Conservation (phyloP, 768 basidiomycete species). For the Kwoniella sp. region DNA sequence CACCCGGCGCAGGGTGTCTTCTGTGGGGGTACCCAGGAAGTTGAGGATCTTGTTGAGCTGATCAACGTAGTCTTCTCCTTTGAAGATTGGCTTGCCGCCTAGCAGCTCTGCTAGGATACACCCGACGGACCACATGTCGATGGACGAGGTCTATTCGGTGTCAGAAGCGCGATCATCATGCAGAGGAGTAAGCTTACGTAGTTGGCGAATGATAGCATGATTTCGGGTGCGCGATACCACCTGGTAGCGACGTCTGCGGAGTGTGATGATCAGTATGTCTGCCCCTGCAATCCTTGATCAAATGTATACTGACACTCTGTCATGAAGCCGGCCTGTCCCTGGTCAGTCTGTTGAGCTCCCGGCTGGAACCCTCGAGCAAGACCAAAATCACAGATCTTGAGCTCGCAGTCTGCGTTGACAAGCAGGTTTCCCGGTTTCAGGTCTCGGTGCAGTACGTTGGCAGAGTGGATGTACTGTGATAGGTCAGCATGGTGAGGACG, state of each 20-base stretch:
- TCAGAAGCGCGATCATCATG: neutral
- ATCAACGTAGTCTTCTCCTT: constrained; percentile 70
- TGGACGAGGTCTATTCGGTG: constrained; percentile 17
- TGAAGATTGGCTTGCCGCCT: constrained; percentile 53
- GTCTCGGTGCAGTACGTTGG: constrained; percentile 94
- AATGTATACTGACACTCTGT: constrained; percentile 73
- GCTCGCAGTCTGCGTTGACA: constrained; percentile 88
- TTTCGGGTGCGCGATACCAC: constrained; percentile 98
- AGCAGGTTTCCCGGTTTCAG: constrained; percentile 88
- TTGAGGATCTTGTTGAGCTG: constrained; percentile 97
- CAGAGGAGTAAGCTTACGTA: constrained; percentile 53
- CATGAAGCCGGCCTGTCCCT: constrained; percentile 73
- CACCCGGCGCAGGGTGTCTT: constrained; percentile 91
- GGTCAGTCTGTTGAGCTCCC: constrained; percentile 58
- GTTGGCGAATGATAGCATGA: constrained; percentile 74
- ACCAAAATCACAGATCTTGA: constrained; percentile 91
- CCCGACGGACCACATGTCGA: constrained; percentile 55
- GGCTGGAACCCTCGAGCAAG: constrained; percentile 90
- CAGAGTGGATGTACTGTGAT: constrained; percentile 78
- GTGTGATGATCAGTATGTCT: too few relatives aligned
- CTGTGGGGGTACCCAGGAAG: constrained; percentile 95
- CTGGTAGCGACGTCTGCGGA: constrained; percentile 69
- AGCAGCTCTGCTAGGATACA: constrained; percentile 55
- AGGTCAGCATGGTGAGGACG: neutral
- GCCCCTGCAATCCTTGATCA: too few relatives aligned